Evolutionary conservation across 2,329 filamentous ascomycete species (phyloP).

Genomic region (Hypomyces rosellus): DNA sequence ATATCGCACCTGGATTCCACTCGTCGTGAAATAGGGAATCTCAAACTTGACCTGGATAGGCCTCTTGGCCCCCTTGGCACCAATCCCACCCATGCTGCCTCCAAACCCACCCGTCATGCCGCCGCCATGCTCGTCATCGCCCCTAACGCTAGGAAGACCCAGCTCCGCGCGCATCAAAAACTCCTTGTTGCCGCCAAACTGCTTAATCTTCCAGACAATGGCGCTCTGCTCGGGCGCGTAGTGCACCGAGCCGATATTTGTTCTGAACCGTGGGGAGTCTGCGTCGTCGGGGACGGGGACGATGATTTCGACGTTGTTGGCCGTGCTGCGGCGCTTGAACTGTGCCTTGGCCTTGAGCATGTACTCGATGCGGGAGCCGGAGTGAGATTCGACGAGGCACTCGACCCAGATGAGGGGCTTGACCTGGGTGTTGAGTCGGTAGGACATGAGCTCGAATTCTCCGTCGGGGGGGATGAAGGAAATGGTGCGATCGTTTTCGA

Average conservation of each 20-base stretch:
- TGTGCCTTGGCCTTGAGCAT: constrained; percentile 98
- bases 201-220: constrained; percentile 99
- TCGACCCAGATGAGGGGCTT: constrained; percentile 99
- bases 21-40: constrained; percentile 99
- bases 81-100: constrained; percentile 89
- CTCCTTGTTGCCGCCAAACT: constrained; percentile 97
- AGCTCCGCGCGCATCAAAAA: constrained; percentile 98
- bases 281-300: constrained; percentile 97
- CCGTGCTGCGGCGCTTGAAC: constrained; percentile 95
- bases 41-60: constrained; percentile 99
- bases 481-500: constrained; percentile 98
- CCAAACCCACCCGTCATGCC: constrained; percentile 98
- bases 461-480: constrained; percentile 98
- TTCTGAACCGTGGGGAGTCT: constrained; percentile 91
- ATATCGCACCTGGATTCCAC: constrained; percentile 96
- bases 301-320: constrained; percentile 97
- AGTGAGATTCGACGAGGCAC: constrained; percentile 93
- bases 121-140: constrained; percentile 90
- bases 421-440: constrained; percentile 95
- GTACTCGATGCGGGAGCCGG: constrained; percentile 92
- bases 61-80: constrained; percentile 82
- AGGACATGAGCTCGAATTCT: constrained; percentile 99
- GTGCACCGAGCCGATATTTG: constrained; percentile 94
- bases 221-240: constrained; percentile 96
- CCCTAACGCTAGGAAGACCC: constrained; percentile 85